phyloP scores from a whole-genome alignment of 2,329 filamentous ascomycete species.

The Penicillium corylophilum region DNA sequence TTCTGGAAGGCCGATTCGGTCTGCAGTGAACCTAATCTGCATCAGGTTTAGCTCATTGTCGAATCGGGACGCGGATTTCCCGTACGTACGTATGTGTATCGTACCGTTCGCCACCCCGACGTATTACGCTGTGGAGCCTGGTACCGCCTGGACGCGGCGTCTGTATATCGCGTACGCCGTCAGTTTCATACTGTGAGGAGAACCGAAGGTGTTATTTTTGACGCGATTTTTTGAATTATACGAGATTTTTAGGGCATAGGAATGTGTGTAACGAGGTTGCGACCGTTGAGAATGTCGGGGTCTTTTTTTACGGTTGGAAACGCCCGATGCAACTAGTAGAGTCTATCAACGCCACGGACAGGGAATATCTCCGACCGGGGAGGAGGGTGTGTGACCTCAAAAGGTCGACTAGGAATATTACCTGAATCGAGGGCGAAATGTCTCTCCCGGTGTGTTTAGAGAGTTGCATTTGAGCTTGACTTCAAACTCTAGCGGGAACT shows the following conservation, averaged over 20 bases:
- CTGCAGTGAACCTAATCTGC: background rate
- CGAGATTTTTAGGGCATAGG: background rate
- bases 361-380: slow-evolving; percentile 6
- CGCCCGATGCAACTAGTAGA: slow-evolving; percentile 17
- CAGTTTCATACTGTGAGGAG: background rate
- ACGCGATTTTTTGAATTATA: background rate
- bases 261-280: background rate
- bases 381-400: slow-evolving; percentile 9
- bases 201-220: background rate
- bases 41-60: background rate
- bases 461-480: too few relatives aligned
- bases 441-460: background rate
- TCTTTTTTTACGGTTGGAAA: background rate
- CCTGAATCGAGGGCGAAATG: background rate
- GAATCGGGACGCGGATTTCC: background rate
- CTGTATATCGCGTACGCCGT: background rate
- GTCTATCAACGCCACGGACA: slow-evolving; percentile 17
- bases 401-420: background rate
- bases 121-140: background rate
- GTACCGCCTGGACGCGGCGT: background rate
- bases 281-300: slow-evolving; percentile 6
- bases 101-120: background rate
- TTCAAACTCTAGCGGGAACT: background rate
- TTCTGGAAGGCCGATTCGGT: slow-evolving; percentile 26
- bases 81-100: background rate